phyloP scores from a whole-genome alignment of 192 early-diverging fungal genomes.

The Martensiomyces pterosporus region DNA sequence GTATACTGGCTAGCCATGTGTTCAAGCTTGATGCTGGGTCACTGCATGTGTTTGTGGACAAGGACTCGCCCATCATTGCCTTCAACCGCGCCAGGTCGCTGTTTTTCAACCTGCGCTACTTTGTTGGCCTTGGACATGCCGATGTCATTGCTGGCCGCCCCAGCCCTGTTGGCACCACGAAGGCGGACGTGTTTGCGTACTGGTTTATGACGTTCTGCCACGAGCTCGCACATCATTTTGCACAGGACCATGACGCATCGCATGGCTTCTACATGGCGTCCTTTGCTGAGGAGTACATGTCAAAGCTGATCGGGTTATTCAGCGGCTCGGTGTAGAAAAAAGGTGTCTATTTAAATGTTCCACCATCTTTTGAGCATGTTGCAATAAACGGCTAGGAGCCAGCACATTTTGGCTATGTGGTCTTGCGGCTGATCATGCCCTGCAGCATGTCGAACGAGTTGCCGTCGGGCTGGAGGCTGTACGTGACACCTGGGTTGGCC shows the following conservation, averaged over 20 bases:
- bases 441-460: constrained; percentile 98
- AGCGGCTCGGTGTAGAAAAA: background rate
- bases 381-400: background rate
- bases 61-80: constrained; percentile 63
- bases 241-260: constrained; percentile 59
- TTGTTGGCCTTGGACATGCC: constrained; percentile 60
- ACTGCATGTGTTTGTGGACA: constrained; percentile 78
- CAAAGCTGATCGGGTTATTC: constrained; percentile 34
- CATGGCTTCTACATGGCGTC: constrained; percentile 82
- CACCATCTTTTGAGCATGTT: no score
- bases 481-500: constrained; percentile 51
- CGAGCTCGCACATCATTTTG: constrained; percentile 79
- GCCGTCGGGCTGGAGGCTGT: constrained; percentile 90
- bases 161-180: constrained; percentile 8
- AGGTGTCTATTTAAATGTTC: no score
- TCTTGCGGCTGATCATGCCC: constrained; percentile 75
- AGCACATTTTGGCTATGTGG: constrained; percentile 2
- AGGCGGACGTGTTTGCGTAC: constrained; percentile 53
- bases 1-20: constrained; percentile 31
- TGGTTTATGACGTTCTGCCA: constrained; percentile 86
- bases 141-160: constrained; percentile 31
- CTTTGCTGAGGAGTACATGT: constrained; percentile 67
- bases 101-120: constrained; percentile 84
- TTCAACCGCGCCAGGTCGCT: constrained; percentile 73
- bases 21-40: constrained; percentile 57